Evolutionary conservation across 441 rosid genomes (phyloP), one percentile per base, ranked within the genome.

Genomic region (Macaranga tanarius): DNA sequence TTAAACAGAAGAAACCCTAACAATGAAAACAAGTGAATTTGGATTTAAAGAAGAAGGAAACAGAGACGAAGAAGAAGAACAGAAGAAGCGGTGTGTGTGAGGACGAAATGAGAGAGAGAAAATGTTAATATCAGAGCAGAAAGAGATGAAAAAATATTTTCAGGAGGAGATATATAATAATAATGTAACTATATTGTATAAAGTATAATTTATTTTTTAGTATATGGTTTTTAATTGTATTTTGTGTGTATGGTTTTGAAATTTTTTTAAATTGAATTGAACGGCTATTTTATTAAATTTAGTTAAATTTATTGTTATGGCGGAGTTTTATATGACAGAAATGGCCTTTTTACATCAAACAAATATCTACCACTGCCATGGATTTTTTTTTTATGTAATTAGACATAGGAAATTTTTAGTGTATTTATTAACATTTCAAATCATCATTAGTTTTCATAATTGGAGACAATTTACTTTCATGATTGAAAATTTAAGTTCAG

Each of bases 1-100:
- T 52, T 48, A 67, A 62, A 40, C 42, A 34, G 56, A 79, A 81
- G 59, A 79, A 81, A 73, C 86, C 81, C 79, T 75, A 71, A 45
- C 48, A 15, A 28, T n/a, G 17, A 56, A 11, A 10, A 34, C 38
- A 34, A 34, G 38, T 34, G 38, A 34, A 4, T 22, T 22, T 0
- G 10, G 34, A 16, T 7, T 42, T 19, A 4, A 31, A 50, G 8
- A 54, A 44, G 31, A 22, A 7, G 3, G 28, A 22, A 55, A 23
- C 3, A 52, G 19, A 11, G 58, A 15, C 31, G 48, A 50, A 15
- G 22, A 6, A 26, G 70, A 19, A 9, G 15, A 3, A 31, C 3
- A 15, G 34, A 38, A 2, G 17, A 13, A 20, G 19, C 10, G 48
- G 22, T 55, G 1, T 15, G 57, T 58, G 20, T 6, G 71, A 47